Conservation (phyloP, 2,329 filamentous ascomycete species). For the Pseudocercospora cruenta region DNA sequence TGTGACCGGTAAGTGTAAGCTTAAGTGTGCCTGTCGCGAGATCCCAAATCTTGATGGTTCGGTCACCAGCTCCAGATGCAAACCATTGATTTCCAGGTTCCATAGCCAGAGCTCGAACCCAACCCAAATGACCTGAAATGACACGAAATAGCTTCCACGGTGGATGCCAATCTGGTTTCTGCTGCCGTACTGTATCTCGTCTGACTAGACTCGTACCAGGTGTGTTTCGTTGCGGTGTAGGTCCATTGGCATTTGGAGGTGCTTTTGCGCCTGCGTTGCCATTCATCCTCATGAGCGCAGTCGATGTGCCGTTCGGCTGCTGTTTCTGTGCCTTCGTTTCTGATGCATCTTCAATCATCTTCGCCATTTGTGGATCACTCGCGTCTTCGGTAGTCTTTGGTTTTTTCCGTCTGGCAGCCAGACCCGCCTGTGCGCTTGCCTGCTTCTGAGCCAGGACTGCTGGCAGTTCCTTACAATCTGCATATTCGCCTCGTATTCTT, state of each 20-base stretch:
- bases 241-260: conserved; percentile 60
- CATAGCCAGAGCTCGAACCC: conserved; percentile 86
- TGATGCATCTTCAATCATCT: conserved; percentile 68
- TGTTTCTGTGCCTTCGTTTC: conserved; percentile 49
- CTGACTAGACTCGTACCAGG: conserved; percentile 63
- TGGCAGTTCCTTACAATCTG: conserved; percentile 75
- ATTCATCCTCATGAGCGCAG: conserved; percentile 60
- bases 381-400: conserved; percentile 59
- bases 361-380: conserved; percentile 61
- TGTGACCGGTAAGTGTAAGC: conserved; percentile 89
- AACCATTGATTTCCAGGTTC: conserved; percentile 99
- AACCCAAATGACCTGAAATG: conserved; percentile 93
- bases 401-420: conserved; percentile 67
- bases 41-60: conserved; percentile 99
- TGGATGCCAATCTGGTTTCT: conserved; percentile 91
- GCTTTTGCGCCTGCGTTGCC: conserved; percentile 45
- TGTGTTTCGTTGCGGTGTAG: conserved; percentile 54
- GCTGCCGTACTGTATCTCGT: conserved; percentile 66
- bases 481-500: conserved; percentile 74
- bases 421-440: conserved; percentile 60
- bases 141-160: conserved; percentile 99
- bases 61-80: conserved; percentile 89
- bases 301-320: conserved; percentile 55
- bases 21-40: conserved; percentile 82
- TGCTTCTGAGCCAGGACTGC: conserved; percentile 78